These are phyloP conservation scores for Nothopassalora personata DNA, from an alignment of 2,329 filamentous ascomycete genomes.

Conservation along the genomic window DNA sequence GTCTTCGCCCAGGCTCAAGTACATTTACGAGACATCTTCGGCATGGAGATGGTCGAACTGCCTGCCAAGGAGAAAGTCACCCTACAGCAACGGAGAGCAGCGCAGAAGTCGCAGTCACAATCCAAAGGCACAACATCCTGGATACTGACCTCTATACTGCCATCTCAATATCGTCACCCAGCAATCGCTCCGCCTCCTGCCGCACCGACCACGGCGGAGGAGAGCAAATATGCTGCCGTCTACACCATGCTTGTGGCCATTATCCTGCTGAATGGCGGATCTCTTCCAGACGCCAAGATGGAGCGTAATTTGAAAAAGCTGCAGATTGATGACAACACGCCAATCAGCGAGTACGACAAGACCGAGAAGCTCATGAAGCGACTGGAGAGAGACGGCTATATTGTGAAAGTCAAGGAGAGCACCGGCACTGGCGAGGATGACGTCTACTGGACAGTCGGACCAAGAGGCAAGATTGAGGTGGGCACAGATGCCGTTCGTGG, in stretches of 20 bases:
- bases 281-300: slow-evolving; percentile 71
- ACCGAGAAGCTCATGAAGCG: slow-evolving; percentile 69
- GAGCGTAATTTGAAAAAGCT: slow-evolving; percentile 67
- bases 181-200: slow-evolving; percentile 63
- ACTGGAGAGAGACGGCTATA: slow-evolving; percentile 77
- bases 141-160: slow-evolving; percentile 70
- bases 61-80: slow-evolving; percentile 76
- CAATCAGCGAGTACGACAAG: slow-evolving; percentile 50
- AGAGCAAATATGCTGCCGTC: slow-evolving; percentile 75
- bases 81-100: slow-evolving; percentile 57
- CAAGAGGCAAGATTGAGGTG: slow-evolving; percentile 79
- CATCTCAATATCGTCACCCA: slow-evolving; percentile 58
- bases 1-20: slow-evolving; percentile 74
- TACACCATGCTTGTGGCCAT: slow-evolving; percentile 75
- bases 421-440: slow-evolving; percentile 63
- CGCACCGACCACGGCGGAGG: slow-evolving; percentile 59
- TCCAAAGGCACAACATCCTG: slow-evolving; percentile 52
- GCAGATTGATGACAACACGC: slow-evolving; percentile 70
- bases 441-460: slow-evolving; percentile 77
- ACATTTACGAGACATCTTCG: slow-evolving; percentile 67
- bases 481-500: slow-evolving; percentile 69
- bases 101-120: slow-evolving; percentile 50
- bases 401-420: slow-evolving; percentile 67
- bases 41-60: slow-evolving; percentile 88
- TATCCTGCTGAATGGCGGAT: slow-evolving; percentile 66